Percentiles rank a stretch among this genome's conserved stretches.
Conservation (phyloP, 805 yeast species). For the Zygosaccharomyces kombuchaensis region DNA sequence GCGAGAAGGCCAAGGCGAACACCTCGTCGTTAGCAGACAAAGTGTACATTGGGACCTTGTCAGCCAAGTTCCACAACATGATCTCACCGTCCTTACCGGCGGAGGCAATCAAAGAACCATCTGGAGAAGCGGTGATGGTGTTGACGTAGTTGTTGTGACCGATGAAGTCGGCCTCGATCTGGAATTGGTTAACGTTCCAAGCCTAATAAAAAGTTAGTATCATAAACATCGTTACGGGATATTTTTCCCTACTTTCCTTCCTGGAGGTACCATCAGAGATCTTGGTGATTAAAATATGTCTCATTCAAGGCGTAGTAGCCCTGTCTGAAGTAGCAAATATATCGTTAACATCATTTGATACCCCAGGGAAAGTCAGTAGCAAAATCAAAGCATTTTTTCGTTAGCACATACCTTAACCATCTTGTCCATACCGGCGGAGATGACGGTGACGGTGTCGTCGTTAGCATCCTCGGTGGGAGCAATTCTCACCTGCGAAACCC, state of each 20-base stretch:
- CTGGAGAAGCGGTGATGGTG: slow-evolving; percentile 97
- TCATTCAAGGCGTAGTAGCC: slow-evolving; percentile 70
- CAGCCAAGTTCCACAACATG: slow-evolving; percentile 95
- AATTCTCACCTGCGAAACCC: slow-evolving; percentile 98
- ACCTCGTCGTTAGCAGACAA: slow-evolving; percentile 94
- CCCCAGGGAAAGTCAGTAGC: not conserved
- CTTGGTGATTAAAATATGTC: slow-evolving; percentile 95
- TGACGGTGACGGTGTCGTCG: slow-evolving; percentile 62
- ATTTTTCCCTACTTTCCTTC: not conserved
- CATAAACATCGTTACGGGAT: not conserved
- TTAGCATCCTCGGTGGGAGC: slow-evolving; percentile 57
- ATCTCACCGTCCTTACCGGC: slow-evolving; percentile 99
- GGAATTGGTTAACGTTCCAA: slow-evolving; percentile 86
- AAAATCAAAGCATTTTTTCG: slow-evolving; percentile 11
- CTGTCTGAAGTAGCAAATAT: slow-evolving; percentile 99
- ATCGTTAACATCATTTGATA: slow-evolving; percentile 60
- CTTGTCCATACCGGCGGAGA: slow-evolving; percentile 99
- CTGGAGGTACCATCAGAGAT: slow-evolving; percentile 72
- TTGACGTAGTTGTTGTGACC: slow-evolving; percentile 99
- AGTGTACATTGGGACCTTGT: slow-evolving; percentile 84
- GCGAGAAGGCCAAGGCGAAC: slow-evolving; percentile 98
- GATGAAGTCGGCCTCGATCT: slow-evolving; percentile 89
- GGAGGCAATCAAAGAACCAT: slow-evolving; percentile 98
- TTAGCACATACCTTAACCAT: slow-evolving; percentile 88
- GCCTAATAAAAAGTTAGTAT: slow-evolving; percentile 63